Evolutionary conservation across 192 early-diverging fungal genomes (phyloP).

Genomic region (Allomyces arbusculus): DNA sequence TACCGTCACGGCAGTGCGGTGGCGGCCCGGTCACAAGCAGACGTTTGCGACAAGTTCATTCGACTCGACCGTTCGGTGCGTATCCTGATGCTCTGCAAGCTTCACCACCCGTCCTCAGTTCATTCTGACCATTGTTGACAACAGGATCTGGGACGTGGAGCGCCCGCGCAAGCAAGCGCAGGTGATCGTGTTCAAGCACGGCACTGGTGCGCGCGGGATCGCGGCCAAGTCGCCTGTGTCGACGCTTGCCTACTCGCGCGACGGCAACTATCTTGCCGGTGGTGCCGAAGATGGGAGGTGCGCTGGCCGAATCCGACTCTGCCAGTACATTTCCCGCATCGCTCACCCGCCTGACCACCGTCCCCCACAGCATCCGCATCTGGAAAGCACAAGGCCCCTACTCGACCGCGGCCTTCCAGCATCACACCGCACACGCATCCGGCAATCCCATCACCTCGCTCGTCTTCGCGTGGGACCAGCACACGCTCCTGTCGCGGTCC

Average conservation of each 20-base stretch:
- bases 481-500: too few species aligned
- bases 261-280: slow-evolving; percentile 49
- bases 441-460: neutral
- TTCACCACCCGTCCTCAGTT: neutral
- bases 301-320: neutral
- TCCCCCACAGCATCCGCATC: too few species aligned
- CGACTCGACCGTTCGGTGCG: slow-evolving; percentile 56
- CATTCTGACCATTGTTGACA: neutral
- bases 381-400: too few species aligned
- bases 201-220: slow-evolving; percentile 41
- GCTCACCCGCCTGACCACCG: too few species aligned
- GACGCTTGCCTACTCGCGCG: slow-evolving; percentile 41
- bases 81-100: neutral
- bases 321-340: neutral
- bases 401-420: too few species aligned
- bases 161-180: slow-evolving; percentile 45
- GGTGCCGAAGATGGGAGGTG: slow-evolving; percentile 7
- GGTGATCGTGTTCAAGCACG: slow-evolving; percentile 56
- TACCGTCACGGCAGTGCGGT: slow-evolving; percentile 49
- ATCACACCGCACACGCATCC: too few species aligned
- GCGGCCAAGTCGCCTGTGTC: slow-evolving; percentile 25
- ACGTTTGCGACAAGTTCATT: slow-evolving; percentile 56
- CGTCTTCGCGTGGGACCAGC: neutral
- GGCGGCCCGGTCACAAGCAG: slow-evolving; percentile 49
- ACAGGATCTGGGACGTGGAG: slow-evolving; percentile 62